phyloP scores from a whole-genome alignment of 257 asterid genomes.

The Ligustrum vulgare region DNA sequence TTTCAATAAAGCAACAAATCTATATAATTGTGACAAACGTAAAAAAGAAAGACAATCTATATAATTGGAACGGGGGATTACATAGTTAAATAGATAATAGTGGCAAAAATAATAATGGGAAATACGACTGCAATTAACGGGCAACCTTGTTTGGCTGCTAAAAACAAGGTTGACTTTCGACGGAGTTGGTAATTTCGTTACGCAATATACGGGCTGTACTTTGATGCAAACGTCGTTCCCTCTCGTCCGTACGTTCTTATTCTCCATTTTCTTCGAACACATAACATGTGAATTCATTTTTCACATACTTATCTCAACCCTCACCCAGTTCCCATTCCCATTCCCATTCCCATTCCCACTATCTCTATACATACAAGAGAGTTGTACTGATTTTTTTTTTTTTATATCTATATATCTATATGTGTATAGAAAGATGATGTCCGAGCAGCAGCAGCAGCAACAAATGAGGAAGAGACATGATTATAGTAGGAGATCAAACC shows the following conservation, averaged over 20 bases:
- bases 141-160: constrained; percentile 20
- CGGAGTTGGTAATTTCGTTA: constrained; percentile 13
- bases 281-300: background rate
- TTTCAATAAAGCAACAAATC: too few relatives aligned
- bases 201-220: constrained; percentile 38
- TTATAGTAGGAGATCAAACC: background rate
- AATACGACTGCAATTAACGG: constrained; percentile 22
- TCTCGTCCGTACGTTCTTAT: constrained; percentile 33
- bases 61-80: too few relatives aligned
- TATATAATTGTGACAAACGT: too few relatives aligned
- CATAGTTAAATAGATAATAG: background rate
- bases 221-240: background rate
- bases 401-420: background rate
- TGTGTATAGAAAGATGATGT: constrained; percentile 27
- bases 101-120: background rate
- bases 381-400: background rate
- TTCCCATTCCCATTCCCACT: background rate
- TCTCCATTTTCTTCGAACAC: background rate
- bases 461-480: constrained; percentile 10
- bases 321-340: background rate
- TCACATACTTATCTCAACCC: background rate
- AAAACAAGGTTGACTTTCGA: constrained; percentile 4
- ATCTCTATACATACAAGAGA: background rate
- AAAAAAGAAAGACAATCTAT: too few relatives aligned
- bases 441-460: constrained; percentile 26